These are phyloP conservation scores for Pelargonium nanum DNA, from an alignment of 345 rosid species.

Conservation along the genomic window DNA sequence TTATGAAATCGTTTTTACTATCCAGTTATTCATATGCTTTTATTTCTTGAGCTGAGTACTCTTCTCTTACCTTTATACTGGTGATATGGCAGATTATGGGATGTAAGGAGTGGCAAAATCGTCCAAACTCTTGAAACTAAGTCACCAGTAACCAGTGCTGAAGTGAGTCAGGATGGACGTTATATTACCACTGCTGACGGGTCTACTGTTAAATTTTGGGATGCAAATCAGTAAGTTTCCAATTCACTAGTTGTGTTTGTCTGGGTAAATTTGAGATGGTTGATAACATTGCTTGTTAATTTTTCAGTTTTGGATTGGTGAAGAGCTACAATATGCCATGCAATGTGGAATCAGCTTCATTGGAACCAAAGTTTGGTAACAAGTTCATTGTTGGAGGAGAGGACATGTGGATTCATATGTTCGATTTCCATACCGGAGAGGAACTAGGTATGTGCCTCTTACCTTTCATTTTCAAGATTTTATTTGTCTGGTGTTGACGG, in stretches of 20 bases:
- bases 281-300: conserved; percentile 8
- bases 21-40: neutral
- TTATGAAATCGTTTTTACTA: neutral
- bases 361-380: conserved; percentile 72
- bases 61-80: neutral
- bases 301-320: conserved; percentile 68
- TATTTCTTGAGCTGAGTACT: neutral
- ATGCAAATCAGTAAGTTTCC: conserved; percentile 81
- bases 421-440: conserved; percentile 75
- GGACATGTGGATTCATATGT: conserved; percentile 75
- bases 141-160: conserved; percentile 85
- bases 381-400: conserved; percentile 89
- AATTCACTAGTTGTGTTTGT: neutral
- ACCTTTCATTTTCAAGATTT: neutral
- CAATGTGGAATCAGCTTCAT: conserved; percentile 56
- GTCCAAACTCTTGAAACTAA: conserved; percentile 76
- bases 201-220: conserved; percentile 90
- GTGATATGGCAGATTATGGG: conserved; percentile 61
- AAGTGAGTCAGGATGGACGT: conserved; percentile 89
- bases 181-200: conserved; percentile 94
- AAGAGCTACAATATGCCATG: conserved; percentile 91
- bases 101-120: conserved; percentile 72
- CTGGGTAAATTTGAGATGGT: neutral
- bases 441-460: conserved; percentile 41
- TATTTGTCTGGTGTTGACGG: no score